Evolutionary conservation across 139 green algal species (phyloP).

Genomic region (Klebsormidium nitens): DNA sequence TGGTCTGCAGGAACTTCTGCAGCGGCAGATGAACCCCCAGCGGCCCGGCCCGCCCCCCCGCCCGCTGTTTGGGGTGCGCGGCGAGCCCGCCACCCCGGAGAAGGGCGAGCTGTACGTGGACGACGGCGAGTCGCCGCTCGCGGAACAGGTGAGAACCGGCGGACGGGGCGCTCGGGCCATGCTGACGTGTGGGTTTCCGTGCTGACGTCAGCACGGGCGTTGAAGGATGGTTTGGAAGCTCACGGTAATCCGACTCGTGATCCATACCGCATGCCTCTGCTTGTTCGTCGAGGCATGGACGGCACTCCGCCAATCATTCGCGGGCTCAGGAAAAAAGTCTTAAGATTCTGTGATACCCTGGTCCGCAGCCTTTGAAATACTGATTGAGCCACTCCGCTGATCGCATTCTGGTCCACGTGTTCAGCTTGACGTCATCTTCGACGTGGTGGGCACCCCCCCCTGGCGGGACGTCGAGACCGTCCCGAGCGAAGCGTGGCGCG

Average conservation of each 20-base stretch:
- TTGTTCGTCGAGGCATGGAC: no score
- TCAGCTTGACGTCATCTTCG: slow-evolving; percentile 40
- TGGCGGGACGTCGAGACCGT: slow-evolving; percentile 42
- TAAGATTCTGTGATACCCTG: no score
- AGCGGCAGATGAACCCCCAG: slow-evolving; percentile 30
- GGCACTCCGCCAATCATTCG: no score
- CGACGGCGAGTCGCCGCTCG: slow-evolving; percentile 23
- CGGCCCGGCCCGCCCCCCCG: slow-evolving; percentile 22
- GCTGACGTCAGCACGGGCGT: no score
- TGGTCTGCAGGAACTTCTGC: slow-evolving; percentile 35
- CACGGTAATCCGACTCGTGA: no score
- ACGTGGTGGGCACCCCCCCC: slow-evolving; percentile 33
- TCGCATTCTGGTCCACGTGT: neutral
- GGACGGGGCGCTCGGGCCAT: no score
- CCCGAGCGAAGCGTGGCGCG: slow-evolving; percentile 25
- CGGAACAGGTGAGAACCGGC: slow-evolving; percentile 34
- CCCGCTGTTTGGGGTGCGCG: slow-evolving; percentile 29
- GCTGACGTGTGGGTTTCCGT: no score
- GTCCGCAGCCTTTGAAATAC: no score
- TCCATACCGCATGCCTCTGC: no score
- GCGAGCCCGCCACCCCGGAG: slow-evolving; percentile 37
- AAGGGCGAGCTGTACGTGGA: slow-evolving; percentile 24
- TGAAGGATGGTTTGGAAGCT: no score
- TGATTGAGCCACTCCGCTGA: no score
- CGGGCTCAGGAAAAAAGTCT: no score